These are phyloP conservation scores for Debaryomyces psychrophilus DNA, from an alignment of 1,139 yeast species.

Conservation along the genomic window DNA sequence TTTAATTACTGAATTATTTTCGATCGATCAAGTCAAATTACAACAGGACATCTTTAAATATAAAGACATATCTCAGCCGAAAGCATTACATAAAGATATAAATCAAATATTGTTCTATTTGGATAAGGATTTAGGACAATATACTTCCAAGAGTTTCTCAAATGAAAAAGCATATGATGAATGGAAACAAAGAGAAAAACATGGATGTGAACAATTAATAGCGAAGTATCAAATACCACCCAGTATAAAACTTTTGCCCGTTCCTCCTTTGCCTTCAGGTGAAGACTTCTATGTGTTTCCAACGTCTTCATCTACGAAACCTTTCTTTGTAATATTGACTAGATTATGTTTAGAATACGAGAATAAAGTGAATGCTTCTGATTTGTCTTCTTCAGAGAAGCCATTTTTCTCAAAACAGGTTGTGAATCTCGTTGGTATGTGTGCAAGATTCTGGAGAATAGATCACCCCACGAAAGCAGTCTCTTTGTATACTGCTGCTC, in stretches of 20 bases:
- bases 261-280: slow-evolving; percentile 36
- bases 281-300: slow-evolving; percentile 50
- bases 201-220: slow-evolving; percentile 39
- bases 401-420: slow-evolving; percentile 44
- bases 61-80: slow-evolving; percentile 48
- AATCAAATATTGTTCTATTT: slow-evolving; percentile 42
- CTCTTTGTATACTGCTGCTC: slow-evolving; percentile 57
- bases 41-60: slow-evolving; percentile 53
- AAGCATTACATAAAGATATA: slow-evolving; percentile 49
- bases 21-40: slow-evolving; percentile 39
- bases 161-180: slow-evolving; percentile 40
- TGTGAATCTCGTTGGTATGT: slow-evolving; percentile 43
- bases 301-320: slow-evolving; percentile 30
- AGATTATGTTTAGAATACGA: slow-evolving; percentile 34
- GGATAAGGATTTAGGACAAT: slow-evolving; percentile 45
- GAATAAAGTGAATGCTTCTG: slow-evolving; percentile 14
- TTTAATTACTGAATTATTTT: slow-evolving; percentile 45
- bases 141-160: slow-evolving; percentile 46
- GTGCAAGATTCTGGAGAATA: slow-evolving; percentile 65
- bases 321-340: slow-evolving; percentile 31
- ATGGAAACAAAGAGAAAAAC: slow-evolving; percentile 57
- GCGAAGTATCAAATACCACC: slow-evolving; percentile 44
- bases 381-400: slow-evolving; percentile 23
- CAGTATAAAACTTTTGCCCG: slow-evolving; percentile 32
- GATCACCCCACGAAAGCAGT: slow-evolving; percentile 56